Percentiles rank a stretch among this genome's conserved stretches.
Evolutionary conservation across 2,329 filamentous ascomycete species (phyloP).

Genomic region (Thyridium curvatum): DNA sequence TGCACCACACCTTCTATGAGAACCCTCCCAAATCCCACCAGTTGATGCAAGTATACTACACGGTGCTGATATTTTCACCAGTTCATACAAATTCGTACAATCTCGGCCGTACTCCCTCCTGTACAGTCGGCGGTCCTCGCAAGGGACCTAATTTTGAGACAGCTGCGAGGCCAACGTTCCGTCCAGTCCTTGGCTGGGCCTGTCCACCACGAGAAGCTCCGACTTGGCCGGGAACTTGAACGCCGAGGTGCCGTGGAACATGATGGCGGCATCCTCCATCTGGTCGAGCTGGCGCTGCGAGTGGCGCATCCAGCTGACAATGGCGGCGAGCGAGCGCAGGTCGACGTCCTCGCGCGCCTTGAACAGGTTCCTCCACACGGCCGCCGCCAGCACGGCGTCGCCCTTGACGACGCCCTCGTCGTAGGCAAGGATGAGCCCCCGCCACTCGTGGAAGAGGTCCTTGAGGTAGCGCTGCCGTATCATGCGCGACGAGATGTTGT

Average conservation of each 20-base stretch:
- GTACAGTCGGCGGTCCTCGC: too few relatives aligned
- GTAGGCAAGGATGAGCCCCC: conserved; percentile 76
- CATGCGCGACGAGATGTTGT: conserved; percentile 57
- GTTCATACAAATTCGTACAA: background rate
- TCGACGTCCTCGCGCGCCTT: conserved; percentile 56
- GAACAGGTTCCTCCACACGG: conserved; percentile 91
- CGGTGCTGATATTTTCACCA: conserved; percentile 1
- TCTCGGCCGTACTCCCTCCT: conserved; percentile 9
- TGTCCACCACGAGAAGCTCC: conserved; percentile 31
- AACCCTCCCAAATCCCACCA: too few relatives aligned
- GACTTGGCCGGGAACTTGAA: conserved; percentile 33
- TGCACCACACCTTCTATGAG: too few relatives aligned
- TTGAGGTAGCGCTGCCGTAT: conserved; percentile 66
- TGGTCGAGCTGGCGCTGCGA: conserved; percentile 41
- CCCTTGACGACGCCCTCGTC: conserved; percentile 75
- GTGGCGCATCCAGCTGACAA: conserved; percentile 51
- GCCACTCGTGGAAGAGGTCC: conserved; percentile 90
- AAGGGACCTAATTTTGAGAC: conserved; percentile 1
- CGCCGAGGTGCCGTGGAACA: conserved; percentile 22
- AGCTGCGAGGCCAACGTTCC: conserved; percentile 16
- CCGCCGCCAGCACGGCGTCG: conserved; percentile 71
- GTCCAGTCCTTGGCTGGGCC: conserved; percentile 31
- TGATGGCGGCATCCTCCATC: conserved; percentile 34
- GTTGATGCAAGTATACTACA: conserved; percentile 1
- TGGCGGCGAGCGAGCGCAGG: conserved; percentile 41